These are phyloP conservation scores for Mycena vitilis DNA, from an alignment of 768 basidiomycete species.

Conservation along the genomic window DNA sequence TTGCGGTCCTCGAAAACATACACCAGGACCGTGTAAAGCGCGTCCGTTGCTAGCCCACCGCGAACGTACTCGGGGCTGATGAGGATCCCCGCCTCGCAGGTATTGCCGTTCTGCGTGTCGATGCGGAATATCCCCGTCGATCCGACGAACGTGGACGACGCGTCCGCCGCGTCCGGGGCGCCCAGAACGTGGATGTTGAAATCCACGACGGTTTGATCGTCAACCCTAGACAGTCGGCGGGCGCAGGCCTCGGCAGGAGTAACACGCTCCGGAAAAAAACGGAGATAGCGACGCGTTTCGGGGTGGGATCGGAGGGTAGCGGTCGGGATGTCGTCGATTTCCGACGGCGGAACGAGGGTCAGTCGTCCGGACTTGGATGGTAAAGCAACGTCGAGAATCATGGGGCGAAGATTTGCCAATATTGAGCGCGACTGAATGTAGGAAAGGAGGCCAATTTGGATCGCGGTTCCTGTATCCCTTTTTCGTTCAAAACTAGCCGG, in stretches of 20 bases:
- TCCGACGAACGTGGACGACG: conserved; percentile 48
- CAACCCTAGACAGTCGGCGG: conserved; percentile 50
- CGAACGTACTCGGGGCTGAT: conserved; percentile 53
- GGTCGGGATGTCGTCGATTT: conserved; percentile 50
- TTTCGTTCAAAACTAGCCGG: too few relatives aligned
- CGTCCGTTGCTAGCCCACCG: conserved; percentile 56
- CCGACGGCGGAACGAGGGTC: conserved; percentile 48
- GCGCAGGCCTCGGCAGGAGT: conserved; percentile 49
- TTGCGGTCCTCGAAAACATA: conserved; percentile 56
- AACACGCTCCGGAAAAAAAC: conserved; percentile 51
- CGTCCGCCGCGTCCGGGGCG: conserved; percentile 1
- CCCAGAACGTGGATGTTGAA: conserved; percentile 50
- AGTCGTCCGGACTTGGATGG: conserved; percentile 45
- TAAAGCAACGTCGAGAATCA: conserved; percentile 21
- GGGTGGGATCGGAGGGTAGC: conserved; percentile 54
- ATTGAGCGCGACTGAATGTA: too few relatives aligned
- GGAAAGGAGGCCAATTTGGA: too few relatives aligned
- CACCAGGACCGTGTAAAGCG: conserved; percentile 53
- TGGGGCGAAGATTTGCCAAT: background rate
- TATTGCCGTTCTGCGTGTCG: conserved; percentile 45
- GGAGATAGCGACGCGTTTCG: conserved; percentile 50
- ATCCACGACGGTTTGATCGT: conserved; percentile 49
- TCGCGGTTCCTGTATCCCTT: too few relatives aligned
- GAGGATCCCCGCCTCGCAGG: conserved; percentile 59
- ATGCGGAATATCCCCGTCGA: conserved; percentile 55